Base-by-base conservation (phyloP, 1,284 basidiomycete genomes). In the Melampsora allii-populina region DNA sequence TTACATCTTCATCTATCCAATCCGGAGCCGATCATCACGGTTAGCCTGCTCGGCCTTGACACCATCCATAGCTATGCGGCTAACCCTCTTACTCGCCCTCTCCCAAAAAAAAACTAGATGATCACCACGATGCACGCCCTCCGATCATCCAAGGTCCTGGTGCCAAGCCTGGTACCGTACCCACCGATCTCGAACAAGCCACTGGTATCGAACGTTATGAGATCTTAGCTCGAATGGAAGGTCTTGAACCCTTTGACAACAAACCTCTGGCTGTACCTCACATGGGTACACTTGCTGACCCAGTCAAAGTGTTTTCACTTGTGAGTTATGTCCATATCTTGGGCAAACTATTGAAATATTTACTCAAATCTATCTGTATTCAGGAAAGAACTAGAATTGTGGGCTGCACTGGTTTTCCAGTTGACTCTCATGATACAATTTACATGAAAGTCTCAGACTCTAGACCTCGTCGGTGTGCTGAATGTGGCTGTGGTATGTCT, bases 171-270 rank as follows among this genome's bases (percentile, higher is more conserved):
- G 92, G 92, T 77, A 85, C 88, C 77, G 87, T 92, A 76, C 88
- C 92, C 75, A 91, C 89, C 76, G 90, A 92, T 83, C 86, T 90
- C 80, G 86, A 91, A 79, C 95, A 98, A 84, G 87, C 94, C 36
- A 98, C 95, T 78, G 94, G 95, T 88, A 86, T 97, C 76, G 94
- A 97, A 84, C 91, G 95, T 83, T 88, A 94, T 81, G 92, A 98
- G 84, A 85, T 96, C 66, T 84, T 97, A 76, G 92, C 91, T 80
- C 89, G 91, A 78, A 85, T 94, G 80, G 88, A 94, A 83, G 94
- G 94, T 75, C 84, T 92, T 67, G 89, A 93, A 61, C 88, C 94
- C 72, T 98, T 98, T 85, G 94, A 97, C 83, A 86, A 89, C 82
- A 86, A 87, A 78, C 91, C 94, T 61, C 86, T 98, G 77, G 88